These are phyloP conservation scores for Aquilaria malaccensis DNA, from an alignment of 345 rosid species.

Conservation along the genomic window DNA sequence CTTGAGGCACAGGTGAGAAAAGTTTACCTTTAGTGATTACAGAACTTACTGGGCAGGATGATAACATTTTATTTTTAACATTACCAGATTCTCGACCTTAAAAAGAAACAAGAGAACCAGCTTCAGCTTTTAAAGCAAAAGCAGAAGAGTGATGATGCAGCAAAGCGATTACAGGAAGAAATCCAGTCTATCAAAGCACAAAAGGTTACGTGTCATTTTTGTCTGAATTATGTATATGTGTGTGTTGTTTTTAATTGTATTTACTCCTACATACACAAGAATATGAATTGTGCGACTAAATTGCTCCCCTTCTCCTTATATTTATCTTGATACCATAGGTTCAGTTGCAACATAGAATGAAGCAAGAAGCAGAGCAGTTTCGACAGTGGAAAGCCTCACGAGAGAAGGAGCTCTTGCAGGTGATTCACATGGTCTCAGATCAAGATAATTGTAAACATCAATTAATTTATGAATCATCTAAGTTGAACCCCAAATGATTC, in stretches of 20 bases:
- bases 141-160: slow-evolving; percentile 93
- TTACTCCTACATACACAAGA: not conserved
- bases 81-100: slow-evolving; percentile 79
- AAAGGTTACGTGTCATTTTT: slow-evolving; percentile 42
- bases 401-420: slow-evolving; percentile 96
- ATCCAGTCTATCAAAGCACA: slow-evolving; percentile 93
- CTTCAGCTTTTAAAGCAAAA: slow-evolving; percentile 94
- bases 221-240: not conserved
- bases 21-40: slow-evolving; percentile 1
- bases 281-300: not conserved
- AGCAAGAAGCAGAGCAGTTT: slow-evolving; percentile 98
- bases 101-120: slow-evolving; percentile 95
- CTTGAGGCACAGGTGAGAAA: slow-evolving; percentile 75
- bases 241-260: not conserved
- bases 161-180: slow-evolving; percentile 87
- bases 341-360: slow-evolving; percentile 93
- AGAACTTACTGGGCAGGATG: not conserved
- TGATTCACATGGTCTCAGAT: slow-evolving; percentile 7
- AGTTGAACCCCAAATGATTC: too few species aligned
- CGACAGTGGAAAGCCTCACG: slow-evolving; percentile 97
- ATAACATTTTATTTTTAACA: not conserved
- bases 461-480: too few species aligned
- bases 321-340: slow-evolving; percentile 40
- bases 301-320: slow-evolving; percentile 3
- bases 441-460: too few species aligned